A percentile compares a stretch with the other conserved stretches of the same genome.
phyloP scores from a whole-genome alignment of 768 basidiomycete genomes.

The Dendrothele bispora region DNA sequence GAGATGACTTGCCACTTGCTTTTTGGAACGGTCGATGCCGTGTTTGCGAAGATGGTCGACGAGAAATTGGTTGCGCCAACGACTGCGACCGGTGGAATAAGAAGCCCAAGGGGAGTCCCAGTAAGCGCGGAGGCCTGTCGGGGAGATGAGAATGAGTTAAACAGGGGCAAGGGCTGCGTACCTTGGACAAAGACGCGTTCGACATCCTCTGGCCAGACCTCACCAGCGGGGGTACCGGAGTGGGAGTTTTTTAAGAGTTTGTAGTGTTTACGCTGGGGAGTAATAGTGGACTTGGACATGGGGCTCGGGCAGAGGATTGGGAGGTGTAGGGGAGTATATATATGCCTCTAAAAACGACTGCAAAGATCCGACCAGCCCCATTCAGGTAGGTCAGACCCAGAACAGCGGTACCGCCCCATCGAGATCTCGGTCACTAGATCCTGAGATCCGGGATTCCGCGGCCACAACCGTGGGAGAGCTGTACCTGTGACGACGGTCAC shows the following conservation, averaged over 20 bases:
- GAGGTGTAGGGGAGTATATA: conserved; percentile 29
- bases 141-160: conserved; percentile 6
- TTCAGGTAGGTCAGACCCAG: neutral
- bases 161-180: conserved; percentile 19
- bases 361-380: neutral
- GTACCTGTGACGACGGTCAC: no score
- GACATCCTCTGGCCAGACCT: conserved; percentile 82
- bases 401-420: no score
- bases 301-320: conserved; percentile 19
- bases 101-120: conserved; percentile 82
- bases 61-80: conserved; percentile 84
- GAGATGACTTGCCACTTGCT: conserved; percentile 88
- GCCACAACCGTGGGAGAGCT: no score
- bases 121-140: conserved; percentile 68
- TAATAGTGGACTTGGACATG: conserved; percentile 45
- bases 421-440: no score
- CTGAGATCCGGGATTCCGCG: no score
- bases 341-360: no score
- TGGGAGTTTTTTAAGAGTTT: conserved; percentile 82
- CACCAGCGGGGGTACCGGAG: conserved; percentile 69
- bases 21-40: conserved; percentile 75
- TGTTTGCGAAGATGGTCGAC: conserved; percentile 75
- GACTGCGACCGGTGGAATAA: conserved; percentile 72
- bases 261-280: conserved; percentile 78
- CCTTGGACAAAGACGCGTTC: conserved; percentile 80